Percentiles rank a stretch among this genome's conserved stretches.
These are phyloP conservation scores for Senna tora DNA, from an alignment of 306 rosid species.

Conservation along the genomic window DNA sequence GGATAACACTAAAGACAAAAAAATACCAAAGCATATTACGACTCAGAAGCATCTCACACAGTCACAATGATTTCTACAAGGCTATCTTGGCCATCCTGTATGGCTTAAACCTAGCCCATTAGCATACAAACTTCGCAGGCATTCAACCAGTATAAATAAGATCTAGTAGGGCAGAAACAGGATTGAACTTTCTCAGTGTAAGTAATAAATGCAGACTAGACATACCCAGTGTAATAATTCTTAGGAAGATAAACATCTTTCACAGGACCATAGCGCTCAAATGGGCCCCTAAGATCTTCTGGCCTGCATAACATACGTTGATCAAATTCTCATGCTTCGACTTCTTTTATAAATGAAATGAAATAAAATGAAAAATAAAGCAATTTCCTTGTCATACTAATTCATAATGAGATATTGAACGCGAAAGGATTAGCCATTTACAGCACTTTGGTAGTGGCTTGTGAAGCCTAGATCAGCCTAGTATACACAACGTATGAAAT, in stretches of 20 bases:
- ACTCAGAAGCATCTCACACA: neutral
- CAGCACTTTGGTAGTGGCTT: neutral
- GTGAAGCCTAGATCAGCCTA: neutral
- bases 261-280: conserved; percentile 95
- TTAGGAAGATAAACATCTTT: conserved; percentile 98
- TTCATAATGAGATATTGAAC: neutral
- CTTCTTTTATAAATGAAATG: neutral
- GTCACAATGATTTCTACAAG: neutral
- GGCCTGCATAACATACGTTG: neutral
- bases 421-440: neutral
- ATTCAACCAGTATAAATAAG: neutral
- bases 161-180: neutral
- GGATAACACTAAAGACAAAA: neutral
- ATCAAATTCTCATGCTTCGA: neutral
- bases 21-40: neutral
- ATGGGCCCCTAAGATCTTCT: conserved; percentile 36
- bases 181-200: neutral
- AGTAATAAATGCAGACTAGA: neutral
- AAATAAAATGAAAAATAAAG: neutral
- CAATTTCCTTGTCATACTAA: neutral
- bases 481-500: neutral
- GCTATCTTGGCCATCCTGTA: neutral
- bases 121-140: neutral
- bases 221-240: conserved; percentile 89
- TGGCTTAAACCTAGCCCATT: neutral